phyloP scores from a whole-genome alignment of 129 eudicot species.

The Lonicera japonica region DNA sequence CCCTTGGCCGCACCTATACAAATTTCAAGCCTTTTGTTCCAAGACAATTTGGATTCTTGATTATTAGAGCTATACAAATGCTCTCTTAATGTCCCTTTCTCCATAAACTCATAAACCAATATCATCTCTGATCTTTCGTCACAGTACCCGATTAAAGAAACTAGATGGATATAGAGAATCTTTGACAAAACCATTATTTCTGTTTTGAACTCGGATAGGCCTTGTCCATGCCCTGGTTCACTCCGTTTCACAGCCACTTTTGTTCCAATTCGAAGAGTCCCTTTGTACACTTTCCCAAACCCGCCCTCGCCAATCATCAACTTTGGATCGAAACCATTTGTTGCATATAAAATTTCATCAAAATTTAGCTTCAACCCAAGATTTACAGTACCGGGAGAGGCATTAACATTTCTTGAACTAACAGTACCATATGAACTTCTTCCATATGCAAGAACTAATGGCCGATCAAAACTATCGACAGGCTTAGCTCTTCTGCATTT shows the following conservation, averaged over 20 bases:
- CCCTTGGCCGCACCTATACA: slow-evolving; percentile 63
- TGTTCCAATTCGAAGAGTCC: slow-evolving; percentile 34
- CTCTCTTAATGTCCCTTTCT: slow-evolving; percentile 57
- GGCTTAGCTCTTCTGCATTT: slow-evolving; percentile 24
- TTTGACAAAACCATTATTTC: slow-evolving; percentile 50
- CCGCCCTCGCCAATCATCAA: slow-evolving; percentile 62
- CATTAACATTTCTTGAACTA: slow-evolving; percentile 19
- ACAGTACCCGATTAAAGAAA: slow-evolving; percentile 62
- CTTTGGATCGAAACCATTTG: slow-evolving; percentile 36
- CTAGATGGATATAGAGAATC: slow-evolving; percentile 57
- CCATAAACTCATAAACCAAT: slow-evolving; percentile 68
- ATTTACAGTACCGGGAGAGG: slow-evolving; percentile 18
- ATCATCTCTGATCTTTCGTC: slow-evolving; percentile 59
- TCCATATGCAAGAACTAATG: slow-evolving; percentile 16
- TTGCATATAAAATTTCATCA: slow-evolving; percentile 35
- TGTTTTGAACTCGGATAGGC: slow-evolving; percentile 49
- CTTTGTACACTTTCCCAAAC: slow-evolving; percentile 65
- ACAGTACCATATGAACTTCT: slow-evolving; percentile 31
- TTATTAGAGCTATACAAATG: slow-evolving; percentile 32
- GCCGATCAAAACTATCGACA: slow-evolving; percentile 15
- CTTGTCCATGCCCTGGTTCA: slow-evolving; percentile 48
- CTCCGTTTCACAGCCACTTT: slow-evolving; percentile 60
- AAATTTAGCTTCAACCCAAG: slow-evolving; percentile 42
- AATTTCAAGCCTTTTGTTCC: slow-evolving; percentile 56
- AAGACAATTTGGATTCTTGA: slow-evolving; percentile 22